Conservation (phyloP, 345 rosid genomes). For the Salix caprea region DNA sequence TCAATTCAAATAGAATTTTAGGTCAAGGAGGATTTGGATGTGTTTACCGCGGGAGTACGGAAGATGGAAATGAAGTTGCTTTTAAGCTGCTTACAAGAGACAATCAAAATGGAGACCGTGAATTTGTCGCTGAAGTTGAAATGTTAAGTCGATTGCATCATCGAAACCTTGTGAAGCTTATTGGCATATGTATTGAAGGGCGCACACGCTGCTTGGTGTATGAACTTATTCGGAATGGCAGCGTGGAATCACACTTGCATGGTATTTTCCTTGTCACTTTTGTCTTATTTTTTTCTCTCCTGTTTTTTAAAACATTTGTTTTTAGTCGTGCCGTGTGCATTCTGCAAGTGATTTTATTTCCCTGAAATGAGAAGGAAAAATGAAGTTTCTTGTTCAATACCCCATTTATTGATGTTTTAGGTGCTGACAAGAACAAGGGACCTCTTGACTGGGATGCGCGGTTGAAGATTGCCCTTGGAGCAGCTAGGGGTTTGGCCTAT, state of each 20-base stretch:
- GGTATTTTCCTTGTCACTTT: slow-evolving; percentile 45
- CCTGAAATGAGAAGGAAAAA: neutral
- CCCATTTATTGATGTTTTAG: slow-evolving; percentile 29
- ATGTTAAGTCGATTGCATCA: slow-evolving; percentile 99
- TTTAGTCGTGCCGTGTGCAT: neutral
- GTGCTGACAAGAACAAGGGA: slow-evolving; percentile 55
- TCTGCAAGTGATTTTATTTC: neutral
- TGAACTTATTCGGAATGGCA: slow-evolving; percentile 92
- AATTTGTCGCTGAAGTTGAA: slow-evolving; percentile 95
- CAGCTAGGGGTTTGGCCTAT: slow-evolving; percentile 97
- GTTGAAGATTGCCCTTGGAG: slow-evolving; percentile 96
- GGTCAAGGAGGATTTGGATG: slow-evolving; percentile 99
- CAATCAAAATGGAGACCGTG: slow-evolving; percentile 86
- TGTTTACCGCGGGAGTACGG: slow-evolving; percentile 73
- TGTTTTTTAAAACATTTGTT: neutral
- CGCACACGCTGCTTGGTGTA: slow-evolving; percentile 80
- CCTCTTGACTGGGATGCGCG: slow-evolving; percentile 97
- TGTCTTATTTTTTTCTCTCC: neutral
- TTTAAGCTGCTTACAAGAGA: slow-evolving; percentile 85
- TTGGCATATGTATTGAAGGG: slow-evolving; percentile 95
- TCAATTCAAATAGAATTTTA: slow-evolving; percentile 76
- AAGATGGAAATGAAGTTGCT: slow-evolving; percentile 81
- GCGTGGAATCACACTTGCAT: slow-evolving; percentile 97
- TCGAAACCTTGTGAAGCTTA: slow-evolving; percentile 94
- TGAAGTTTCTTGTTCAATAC: neutral